Conservation (phyloP, 148 eudicot species). For the Chenopodium formosanum region DNA sequence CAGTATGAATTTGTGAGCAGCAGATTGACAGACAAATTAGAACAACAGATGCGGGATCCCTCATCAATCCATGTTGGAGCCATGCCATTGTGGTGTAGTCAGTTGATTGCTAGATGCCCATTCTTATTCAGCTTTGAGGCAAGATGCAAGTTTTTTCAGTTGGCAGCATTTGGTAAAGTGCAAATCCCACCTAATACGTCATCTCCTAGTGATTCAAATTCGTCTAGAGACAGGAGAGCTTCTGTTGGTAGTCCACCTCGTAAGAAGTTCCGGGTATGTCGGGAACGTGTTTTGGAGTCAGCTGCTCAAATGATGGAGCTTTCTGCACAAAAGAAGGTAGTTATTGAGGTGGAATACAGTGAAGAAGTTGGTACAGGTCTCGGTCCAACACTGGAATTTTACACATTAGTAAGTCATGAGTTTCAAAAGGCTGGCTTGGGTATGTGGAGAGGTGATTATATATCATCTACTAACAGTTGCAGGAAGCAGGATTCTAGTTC, state of each 20-base stretch:
- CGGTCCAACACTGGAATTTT: conserved; percentile 96
- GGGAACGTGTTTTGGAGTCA: conserved; percentile 66
- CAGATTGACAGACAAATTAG: conserved; percentile 82
- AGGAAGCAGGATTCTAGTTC: conserved; percentile 36
- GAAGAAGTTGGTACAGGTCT: conserved; percentile 99
- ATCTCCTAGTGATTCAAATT: conserved; percentile 42
- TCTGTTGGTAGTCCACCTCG: conserved; percentile 46
- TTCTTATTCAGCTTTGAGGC: conserved; percentile 81
- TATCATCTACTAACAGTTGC: conserved; percentile 29
- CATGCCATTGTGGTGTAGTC: conserved; percentile 85
- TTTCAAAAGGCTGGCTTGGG: conserved; percentile 73
- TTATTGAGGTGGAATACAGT: conserved; percentile 78
- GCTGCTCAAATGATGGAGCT: conserved; percentile 83
- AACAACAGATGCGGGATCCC: conserved; percentile 87
- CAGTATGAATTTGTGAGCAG: conserved; percentile 69
- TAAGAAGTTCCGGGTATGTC: conserved; percentile 64
- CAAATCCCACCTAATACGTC: conserved; percentile 38
- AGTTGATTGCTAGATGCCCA: conserved; percentile 68
- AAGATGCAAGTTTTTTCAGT: conserved; percentile 74
- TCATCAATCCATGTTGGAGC: conserved; percentile 66
- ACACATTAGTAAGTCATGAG: conserved; percentile 77
- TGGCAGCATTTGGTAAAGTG: conserved; percentile 66
- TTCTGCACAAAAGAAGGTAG: conserved; percentile 60
- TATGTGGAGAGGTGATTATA: conserved; percentile 84
- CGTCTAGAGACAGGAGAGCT: conserved; percentile 47